Evolutionary conservation across 2,329 filamentous ascomycete species (phyloP).

Genomic region (Paraconiothyrium sp.): DNA sequence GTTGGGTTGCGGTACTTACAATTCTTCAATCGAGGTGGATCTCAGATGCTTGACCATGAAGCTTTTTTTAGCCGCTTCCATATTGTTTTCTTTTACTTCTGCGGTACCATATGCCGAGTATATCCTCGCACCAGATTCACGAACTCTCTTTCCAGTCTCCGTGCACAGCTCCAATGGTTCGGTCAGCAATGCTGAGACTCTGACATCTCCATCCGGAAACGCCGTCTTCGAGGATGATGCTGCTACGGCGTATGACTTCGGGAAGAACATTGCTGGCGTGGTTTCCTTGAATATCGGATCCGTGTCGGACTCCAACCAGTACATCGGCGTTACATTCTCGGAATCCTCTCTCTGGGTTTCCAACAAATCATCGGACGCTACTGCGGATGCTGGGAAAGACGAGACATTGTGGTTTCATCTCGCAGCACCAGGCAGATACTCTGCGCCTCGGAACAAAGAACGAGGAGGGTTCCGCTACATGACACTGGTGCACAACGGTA

Average conservation of each 20-base stretch:
- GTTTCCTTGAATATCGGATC: constrained; percentile 49
- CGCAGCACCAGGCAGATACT: constrained; percentile 52
- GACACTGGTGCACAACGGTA: constrained; percentile 56
- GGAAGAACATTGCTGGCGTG: constrained; percentile 54
- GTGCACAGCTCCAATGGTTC: constrained; percentile 53
- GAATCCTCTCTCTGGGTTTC: constrained; percentile 61
- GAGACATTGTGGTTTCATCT: constrained; percentile 59
- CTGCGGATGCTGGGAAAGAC: constrained; percentile 58
- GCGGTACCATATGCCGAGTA: constrained; percentile 20
- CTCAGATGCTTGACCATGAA: constrained; percentile 11
- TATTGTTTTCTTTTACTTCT: not conserved
- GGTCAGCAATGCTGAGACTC: constrained; percentile 45
- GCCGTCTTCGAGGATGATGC: constrained; percentile 48
- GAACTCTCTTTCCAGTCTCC: constrained; percentile 30
- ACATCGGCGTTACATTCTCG: constrained; percentile 55
- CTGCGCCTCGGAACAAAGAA: constrained; percentile 52
- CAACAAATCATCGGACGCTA: constrained; percentile 57
- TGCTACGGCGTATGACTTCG: constrained; percentile 54
- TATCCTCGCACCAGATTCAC: constrained; percentile 20
- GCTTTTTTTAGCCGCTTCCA: not conserved
- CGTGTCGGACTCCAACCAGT: constrained; percentile 46
- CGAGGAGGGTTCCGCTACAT: constrained; percentile 60
- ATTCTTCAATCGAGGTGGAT: not conserved
- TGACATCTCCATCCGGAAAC: constrained; percentile 40
- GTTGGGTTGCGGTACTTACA: not conserved